phyloP scores from a whole-genome alignment of 116 monocot genomes.

The Cymodocea nodosa region DNA sequence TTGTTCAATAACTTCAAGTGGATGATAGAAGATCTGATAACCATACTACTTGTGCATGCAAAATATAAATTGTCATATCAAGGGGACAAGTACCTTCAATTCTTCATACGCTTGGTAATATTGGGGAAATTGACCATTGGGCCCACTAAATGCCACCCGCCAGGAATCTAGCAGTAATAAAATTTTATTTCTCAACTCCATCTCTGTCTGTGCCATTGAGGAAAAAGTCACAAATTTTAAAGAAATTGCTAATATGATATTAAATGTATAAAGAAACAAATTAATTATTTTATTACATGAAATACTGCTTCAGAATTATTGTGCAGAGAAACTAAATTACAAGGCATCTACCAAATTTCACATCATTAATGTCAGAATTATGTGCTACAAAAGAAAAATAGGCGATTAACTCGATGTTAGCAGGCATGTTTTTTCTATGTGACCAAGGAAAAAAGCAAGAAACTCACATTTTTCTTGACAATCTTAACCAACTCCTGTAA shows the following conservation, averaged over 20 bases:
- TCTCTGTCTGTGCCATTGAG: conserved; percentile 38
- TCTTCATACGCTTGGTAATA: conserved; percentile 72
- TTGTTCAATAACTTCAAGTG: neutral
- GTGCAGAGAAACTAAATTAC: too few species aligned
- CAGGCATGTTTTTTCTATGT: neutral
- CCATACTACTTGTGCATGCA: neutral
- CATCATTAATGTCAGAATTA: too few species aligned
- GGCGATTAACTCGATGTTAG: neutral
- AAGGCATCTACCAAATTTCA: too few species aligned
- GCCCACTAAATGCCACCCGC: conserved; percentile 91
- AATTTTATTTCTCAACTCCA: conserved; percentile 70
- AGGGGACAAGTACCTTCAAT: conserved; percentile 37
- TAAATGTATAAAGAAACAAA: neutral
- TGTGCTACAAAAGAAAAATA: too few species aligned
- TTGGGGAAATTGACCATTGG: conserved; percentile 66
- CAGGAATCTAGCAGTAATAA: conserved; percentile 70
- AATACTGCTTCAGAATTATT: too few species aligned
- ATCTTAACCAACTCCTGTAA: conserved; percentile 72
- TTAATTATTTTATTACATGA: neutral
- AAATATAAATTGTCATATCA: neutral
- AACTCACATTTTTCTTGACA: conserved; percentile 60
- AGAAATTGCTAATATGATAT: neutral
- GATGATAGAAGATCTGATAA: neutral
- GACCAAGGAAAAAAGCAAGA: neutral
- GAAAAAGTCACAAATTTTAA: neutral